Evolutionary conservation across 176 grass and related monocot genomes (phyloP).

Genomic region (Lolium multiflorum): DNA sequence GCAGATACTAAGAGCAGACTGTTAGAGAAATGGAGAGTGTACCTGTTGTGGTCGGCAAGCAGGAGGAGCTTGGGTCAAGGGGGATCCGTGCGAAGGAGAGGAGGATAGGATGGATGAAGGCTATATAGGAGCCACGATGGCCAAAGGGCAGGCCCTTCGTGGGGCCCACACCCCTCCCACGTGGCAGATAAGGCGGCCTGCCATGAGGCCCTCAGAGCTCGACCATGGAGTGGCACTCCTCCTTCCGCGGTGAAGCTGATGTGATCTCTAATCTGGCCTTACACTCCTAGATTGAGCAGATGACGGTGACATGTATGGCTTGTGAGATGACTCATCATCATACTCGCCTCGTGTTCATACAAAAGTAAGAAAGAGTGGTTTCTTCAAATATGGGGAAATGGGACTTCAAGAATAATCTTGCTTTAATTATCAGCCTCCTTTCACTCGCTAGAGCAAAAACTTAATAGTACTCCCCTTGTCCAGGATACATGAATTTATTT

Average conservation of each 20-base stretch:
- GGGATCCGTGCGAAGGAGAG: constrained; percentile 35
- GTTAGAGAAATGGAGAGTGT: constrained; percentile 3
- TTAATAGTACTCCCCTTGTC: background rate
- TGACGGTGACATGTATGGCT: background rate
- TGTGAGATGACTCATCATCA: constrained; percentile 20
- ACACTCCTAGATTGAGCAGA: background rate
- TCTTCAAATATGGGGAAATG: background rate
- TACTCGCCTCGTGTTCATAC: background rate
- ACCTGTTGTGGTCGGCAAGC: background rate
- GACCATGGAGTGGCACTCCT: constrained; percentile 37
- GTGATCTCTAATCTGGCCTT: constrained; percentile 5
- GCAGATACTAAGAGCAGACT: background rate
- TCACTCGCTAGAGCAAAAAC: too few relatives aligned
- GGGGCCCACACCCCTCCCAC: constrained; percentile 32
- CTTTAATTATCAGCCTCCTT: too few relatives aligned
- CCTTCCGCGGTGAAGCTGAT: constrained; percentile 20
- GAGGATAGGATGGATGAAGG: constrained; percentile 50
- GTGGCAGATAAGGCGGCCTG: constrained; percentile 69
- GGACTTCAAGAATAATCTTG: background rate
- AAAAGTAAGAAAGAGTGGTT: background rate
- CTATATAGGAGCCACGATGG: constrained; percentile 58
- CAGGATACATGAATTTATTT: background rate
- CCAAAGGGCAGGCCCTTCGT: constrained; percentile 12
- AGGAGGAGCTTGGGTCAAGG: background rate
- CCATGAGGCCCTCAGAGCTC: constrained; percentile 53